Percentiles rank a stretch among this genome's conserved stretches.
Evolutionary conservation across 2,329 filamentous ascomycete genomes (phyloP).

Genomic region (Acrodontium crateriforme): DNA sequence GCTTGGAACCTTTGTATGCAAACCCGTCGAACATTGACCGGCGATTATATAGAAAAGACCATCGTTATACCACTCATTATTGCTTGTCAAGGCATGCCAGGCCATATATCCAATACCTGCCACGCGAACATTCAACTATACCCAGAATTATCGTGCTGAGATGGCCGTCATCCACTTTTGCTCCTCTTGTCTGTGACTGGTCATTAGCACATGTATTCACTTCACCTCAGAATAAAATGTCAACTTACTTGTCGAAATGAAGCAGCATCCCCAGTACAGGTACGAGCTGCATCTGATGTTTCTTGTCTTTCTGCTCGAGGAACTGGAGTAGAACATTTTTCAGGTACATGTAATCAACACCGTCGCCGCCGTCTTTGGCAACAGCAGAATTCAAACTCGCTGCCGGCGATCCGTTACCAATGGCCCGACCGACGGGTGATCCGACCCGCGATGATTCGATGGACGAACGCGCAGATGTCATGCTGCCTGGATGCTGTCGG

Average conservation of each 20-base stretch:
- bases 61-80: no score
- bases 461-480: slow-evolving; percentile 44
- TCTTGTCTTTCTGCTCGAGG: slow-evolving; percentile 66
- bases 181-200: slow-evolving; percentile 49
- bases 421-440: slow-evolving; percentile 31
- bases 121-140: no score
- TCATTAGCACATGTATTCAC: slow-evolving; percentile 11
- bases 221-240: slow-evolving; percentile 1
- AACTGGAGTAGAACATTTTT: slow-evolving; percentile 75
- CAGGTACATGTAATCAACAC: slow-evolving; percentile 52
- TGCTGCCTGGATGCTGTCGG: slow-evolving; percentile 27
- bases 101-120: no score
- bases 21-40: no score
- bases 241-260: slow-evolving; percentile 58
- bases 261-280: slow-evolving; percentile 64
- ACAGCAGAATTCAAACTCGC: slow-evolving; percentile 11
- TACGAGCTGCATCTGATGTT: slow-evolving; percentile 60
- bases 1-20: no score
- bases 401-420: slow-evolving; percentile 11
- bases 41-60: no score
- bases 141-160: no score
- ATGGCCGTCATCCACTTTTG: slow-evolving; percentile 78
- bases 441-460: slow-evolving; percentile 40
- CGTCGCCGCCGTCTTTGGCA: slow-evolving; percentile 4
- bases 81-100: no score